Evolutionary conservation across 2,329 filamentous ascomycete genomes (phyloP), one percentile per base, ranked within the genome.

Genomic region (Exophiala xenobiotica): DNA sequence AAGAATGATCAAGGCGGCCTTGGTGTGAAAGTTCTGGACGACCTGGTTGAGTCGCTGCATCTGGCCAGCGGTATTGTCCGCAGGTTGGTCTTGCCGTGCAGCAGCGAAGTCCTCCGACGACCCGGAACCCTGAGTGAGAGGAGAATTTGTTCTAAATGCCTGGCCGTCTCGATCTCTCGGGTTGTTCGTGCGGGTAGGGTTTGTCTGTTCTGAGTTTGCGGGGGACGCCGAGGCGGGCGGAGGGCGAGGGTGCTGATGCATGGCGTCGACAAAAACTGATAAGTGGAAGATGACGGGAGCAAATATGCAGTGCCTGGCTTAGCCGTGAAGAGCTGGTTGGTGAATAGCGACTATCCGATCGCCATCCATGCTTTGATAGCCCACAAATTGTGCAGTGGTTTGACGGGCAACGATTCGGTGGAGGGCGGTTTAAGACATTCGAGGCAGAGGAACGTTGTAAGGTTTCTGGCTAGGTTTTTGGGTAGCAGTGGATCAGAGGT

Each of bases 11-110:
- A 93, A 80, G 31, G 90, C 89, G 27, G 88, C 86, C 74, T 96
- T 97, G 61, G 83, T 85, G 68, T 91, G 88, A 70, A 95, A 93
- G 68, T 96, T 96, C 90, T 96, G 89, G 63, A 96, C 85, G 65
- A 97, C 93, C 73, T 96, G 90, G 69, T 95, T 93, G 61, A 96
- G 78, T 74, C 93, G 93, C 71, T 80, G 82, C 67, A 86, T 73
- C 60, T 92, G 88, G 62, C 77, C 79, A 48, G 79, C 82, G 40
- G 81, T 80, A 20, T 76, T 70, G 37, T 74, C 66, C 38, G 69
- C 65, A 49, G 69, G 69, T 40, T 70, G 72, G 23, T 74, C 70
- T 57, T 70, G 65, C 42, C 67, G 67, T 12, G 65, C 54, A 43
- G 70, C 61, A 59, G 75, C 74, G 57, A 74, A 68, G 47, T 72